phyloP scores from a whole-genome alignment of 495 filamentous ascomycete species.

The Astrothelium subdiscretum region DNA sequence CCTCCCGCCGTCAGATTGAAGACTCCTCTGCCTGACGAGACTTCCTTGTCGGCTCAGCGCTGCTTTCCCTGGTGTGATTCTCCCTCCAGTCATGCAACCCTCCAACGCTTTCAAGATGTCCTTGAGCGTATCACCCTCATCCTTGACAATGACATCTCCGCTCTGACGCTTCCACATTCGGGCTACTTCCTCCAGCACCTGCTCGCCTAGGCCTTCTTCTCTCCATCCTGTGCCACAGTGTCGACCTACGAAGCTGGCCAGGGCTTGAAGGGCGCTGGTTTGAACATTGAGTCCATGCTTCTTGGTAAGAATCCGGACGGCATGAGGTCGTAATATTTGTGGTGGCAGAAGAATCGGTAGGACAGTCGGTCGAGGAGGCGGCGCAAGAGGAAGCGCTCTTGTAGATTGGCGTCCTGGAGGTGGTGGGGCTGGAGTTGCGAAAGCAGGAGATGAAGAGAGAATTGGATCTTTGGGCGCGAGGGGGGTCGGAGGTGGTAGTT shows the following conservation, averaged over 20 bases:
- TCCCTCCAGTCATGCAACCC: slow-evolving; percentile 71
- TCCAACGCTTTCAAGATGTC: slow-evolving; percentile 71
- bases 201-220: slow-evolving; percentile 86
- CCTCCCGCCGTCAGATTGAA: slow-evolving; percentile 6
- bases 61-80: slow-evolving; percentile 32
- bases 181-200: slow-evolving; percentile 82
- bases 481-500: slow-evolving; percentile 9
- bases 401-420: slow-evolving; percentile 29
- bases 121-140: slow-evolving; percentile 59
- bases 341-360: slow-evolving; percentile 82
- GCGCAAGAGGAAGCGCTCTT: slow-evolving; percentile 36
- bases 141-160: slow-evolving; percentile 81
- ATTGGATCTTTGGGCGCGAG: slow-evolving; percentile 36
- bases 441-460: slow-evolving; percentile 81
- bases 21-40: slow-evolving; percentile 26
- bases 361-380: slow-evolving; percentile 69
- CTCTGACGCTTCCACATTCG: slow-evolving; percentile 75
- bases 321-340: slow-evolving; percentile 74
- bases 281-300: slow-evolving; percentile 93
- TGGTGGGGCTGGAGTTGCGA: slow-evolving; percentile 64
- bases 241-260: slow-evolving; percentile 81
- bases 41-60: slow-evolving; percentile 48
- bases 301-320: slow-evolving; percentile 93
- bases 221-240: slow-evolving; percentile 95
- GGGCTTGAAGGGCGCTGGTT: slow-evolving; percentile 67